Evolutionary conservation across 805 yeast species (phyloP).

Genomic region (Kurtzmaniella cleridarum): DNA sequence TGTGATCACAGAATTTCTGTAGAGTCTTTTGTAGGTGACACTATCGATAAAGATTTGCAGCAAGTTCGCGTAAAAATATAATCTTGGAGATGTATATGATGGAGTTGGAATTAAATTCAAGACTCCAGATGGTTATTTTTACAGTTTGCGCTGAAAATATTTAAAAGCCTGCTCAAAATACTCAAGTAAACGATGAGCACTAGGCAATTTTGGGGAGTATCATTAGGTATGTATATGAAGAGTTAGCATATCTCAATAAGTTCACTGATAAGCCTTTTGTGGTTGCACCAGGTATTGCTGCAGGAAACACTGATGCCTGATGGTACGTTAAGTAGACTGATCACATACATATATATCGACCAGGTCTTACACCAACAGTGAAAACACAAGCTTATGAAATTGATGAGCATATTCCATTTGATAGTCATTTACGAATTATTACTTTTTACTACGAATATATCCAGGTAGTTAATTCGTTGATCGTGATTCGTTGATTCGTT

Average conservation of each 20-base stretch:
- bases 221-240: slow-evolving; percentile 35
- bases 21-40: slow-evolving; percentile 45
- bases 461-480: slow-evolving; percentile 35
- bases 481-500: too few relatives aligned
- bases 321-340: slow-evolving; percentile 54
- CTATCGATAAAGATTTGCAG: slow-evolving; percentile 30
- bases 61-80: slow-evolving; percentile 41
- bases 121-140: slow-evolving; percentile 39
- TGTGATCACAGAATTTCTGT: slow-evolving; percentile 57
- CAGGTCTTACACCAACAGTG: slow-evolving; percentile 32
- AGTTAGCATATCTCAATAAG: slow-evolving; percentile 19
- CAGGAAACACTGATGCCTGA: slow-evolving; percentile 64
- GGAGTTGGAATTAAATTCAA: slow-evolving; percentile 15
- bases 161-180: slow-evolving; percentile 49
- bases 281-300: slow-evolving; percentile 51
- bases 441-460: slow-evolving; percentile 49
- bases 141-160: slow-evolving; percentile 18
- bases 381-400: slow-evolving; percentile 49
- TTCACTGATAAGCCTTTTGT: slow-evolving; percentile 16
- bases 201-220: slow-evolving; percentile 37
- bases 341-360: slow-evolving; percentile 54
- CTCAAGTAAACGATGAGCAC: slow-evolving; percentile 35
- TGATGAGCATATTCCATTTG: slow-evolving; percentile 49
- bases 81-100: slow-evolving; percentile 40
- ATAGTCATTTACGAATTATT: slow-evolving; percentile 49